phyloP scores from a whole-genome alignment of 78 protist genomes.

The Dictyostelium intermedium region DNA sequence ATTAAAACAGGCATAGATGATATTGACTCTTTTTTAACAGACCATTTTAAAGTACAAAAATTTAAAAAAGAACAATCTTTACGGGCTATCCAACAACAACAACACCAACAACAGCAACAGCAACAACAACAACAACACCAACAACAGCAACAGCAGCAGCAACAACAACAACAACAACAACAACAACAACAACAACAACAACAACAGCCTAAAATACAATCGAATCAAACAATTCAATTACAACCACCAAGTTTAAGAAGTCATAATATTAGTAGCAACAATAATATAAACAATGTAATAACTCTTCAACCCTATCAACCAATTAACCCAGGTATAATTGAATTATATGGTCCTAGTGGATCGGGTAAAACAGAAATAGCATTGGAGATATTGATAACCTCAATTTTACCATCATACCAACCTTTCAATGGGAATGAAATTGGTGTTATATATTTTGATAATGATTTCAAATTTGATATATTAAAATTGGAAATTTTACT shows the following conservation, averaged over 20 bases:
- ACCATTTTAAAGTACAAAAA: neutral
- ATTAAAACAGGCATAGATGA: conserved; percentile 11
- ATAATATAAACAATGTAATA: neutral
- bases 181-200: neutral
- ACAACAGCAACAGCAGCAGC: neutral
- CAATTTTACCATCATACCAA: neutral
- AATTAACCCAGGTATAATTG: conserved; percentile 37
- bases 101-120: neutral
- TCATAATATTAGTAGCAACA: neutral
- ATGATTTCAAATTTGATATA: conserved; percentile 59
- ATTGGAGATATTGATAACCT: neutral
- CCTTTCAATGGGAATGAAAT: conserved; percentile 44
- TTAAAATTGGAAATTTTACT: neutral
- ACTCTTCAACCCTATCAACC: neutral
- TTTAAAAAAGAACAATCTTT: neutral
- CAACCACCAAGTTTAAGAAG: neutral
- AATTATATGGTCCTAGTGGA: conserved; percentile 15
- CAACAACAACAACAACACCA: neutral
- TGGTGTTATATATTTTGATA: conserved; percentile 65
- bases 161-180: neutral
- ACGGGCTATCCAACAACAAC: neutral
- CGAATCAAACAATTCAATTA: neutral
- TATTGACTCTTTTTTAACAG: conserved; percentile 10
- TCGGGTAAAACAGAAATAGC: conserved; percentile 13
- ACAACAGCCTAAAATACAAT: neutral